Evolutionary conservation across 768 basidiomycete genomes (phyloP), one percentile per base, ranked within the genome.

Genomic region (Mycena kentingensis): DNA sequence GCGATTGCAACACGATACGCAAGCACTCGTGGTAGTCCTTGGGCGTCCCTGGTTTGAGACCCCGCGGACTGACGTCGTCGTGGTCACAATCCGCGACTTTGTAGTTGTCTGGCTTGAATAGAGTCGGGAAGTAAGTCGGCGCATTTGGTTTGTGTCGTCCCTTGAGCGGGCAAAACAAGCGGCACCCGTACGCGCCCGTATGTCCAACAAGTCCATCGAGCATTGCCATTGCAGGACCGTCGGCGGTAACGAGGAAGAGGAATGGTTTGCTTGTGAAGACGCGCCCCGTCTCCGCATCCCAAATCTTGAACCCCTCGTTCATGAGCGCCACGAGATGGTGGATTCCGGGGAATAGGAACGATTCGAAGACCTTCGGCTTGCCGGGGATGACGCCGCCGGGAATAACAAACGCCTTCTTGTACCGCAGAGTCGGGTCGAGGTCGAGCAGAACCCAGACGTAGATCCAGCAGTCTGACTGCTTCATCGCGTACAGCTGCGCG

Each of bases 101-200:
- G n/a, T 63, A 63, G 11, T 68, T 46, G 25, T 60, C 39, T 0
- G 72, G 73, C 4, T 56, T 41, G 0, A 67, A 46, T 2, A 66
- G 65, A 5, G 64, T 68, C 0, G 70, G 65, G 48, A 65, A 73
- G 49, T 76, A 77, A 32, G 73, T 71, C 0, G 51, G 49, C 16
- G 29, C 58, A 2, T 29, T 44, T 4, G 54, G 63, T 52, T 73
- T 72, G 27, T 62, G 65, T 0, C 63, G 60, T n/a, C 73, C 73
- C 31, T 56, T 62, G 12, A 73, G 41, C 2, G 47, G 19, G 47
- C 72, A 75, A 10, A 62, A 63, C 16, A 68, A 46, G 0, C 67
- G 62, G 43, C 78, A 81, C 0, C 69, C 71, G 19, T 66, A 37
- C 16, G 34, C 35, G 5, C 46, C 46, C 34, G 28, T 36, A 27